A percentile compares a stretch with the other conserved stretches of the same genome.
Conservation (phyloP, 768 basidiomycete genomes). For the Lyophyllum decastes region DNA sequence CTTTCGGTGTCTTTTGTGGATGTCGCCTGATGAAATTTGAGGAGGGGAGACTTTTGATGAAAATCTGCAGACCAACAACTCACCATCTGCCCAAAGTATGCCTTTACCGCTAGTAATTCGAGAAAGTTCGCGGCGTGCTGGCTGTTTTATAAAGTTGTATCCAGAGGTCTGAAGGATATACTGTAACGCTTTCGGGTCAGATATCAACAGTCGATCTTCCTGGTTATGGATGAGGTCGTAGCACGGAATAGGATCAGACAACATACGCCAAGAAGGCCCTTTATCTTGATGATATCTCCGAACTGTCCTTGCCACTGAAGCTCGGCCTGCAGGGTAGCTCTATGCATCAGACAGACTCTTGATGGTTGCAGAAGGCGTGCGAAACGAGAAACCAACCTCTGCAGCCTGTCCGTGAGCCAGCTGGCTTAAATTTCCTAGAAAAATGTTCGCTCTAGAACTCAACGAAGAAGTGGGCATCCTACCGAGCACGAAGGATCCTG, state of each 20-base stretch:
- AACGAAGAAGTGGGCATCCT: not conserved
- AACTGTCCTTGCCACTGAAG: conserved; percentile 46
- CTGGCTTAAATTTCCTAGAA: conserved; percentile 28
- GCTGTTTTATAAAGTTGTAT: conserved; percentile 43
- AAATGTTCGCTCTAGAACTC: not conserved
- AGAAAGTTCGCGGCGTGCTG: conserved; percentile 37
- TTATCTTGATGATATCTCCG: conserved; percentile 40
- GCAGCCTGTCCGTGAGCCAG: conserved; percentile 34
- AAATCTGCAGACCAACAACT: conserved; percentile 5
- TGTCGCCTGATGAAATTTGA: conserved; percentile 27
- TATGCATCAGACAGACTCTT: not conserved
- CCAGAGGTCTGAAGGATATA: conserved; percentile 45
- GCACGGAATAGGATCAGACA: not conserved
- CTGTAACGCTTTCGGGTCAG: conserved; percentile 51
- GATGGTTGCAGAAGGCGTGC: not conserved
- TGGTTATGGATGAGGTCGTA: conserved; percentile 14
- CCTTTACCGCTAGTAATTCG: conserved; percentile 35
- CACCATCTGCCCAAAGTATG: conserved; percentile 43
- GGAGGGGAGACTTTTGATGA: not conserved
- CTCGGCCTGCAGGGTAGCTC: conserved; percentile 30
- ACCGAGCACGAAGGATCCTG: conserved; percentile 42
- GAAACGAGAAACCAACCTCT: conserved; percentile 21
- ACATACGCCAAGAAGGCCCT: conserved; percentile 38
- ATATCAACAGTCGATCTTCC: conserved; percentile 46
- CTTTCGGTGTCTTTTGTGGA: conserved; percentile 48